Evolutionary conservation across 108 stramenopile genomes (phyloP).

Genomic region (Cylindrotheca closterium): DNA sequence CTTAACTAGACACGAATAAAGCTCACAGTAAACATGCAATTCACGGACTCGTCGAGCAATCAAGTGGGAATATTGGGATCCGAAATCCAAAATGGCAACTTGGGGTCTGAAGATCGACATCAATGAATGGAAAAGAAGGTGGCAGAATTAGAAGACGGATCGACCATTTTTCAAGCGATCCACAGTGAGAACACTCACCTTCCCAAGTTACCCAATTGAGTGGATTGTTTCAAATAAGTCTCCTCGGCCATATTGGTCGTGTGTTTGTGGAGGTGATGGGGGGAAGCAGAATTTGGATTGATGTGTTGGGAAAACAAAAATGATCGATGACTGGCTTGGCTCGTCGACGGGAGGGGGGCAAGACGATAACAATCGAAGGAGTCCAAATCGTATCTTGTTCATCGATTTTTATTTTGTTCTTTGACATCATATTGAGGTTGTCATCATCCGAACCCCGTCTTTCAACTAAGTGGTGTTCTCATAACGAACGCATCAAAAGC

Average conservation of each 20-base stretch:
- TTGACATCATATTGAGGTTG: no score
- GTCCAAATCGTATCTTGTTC: no score
- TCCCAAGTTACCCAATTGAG: constrained; percentile 64
- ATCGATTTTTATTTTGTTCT: no score
- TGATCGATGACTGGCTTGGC: no score
- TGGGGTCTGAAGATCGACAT: constrained; percentile 66
- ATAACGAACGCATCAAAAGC: no score
- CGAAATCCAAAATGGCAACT: constrained; percentile 98
- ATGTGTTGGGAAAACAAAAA: no score
- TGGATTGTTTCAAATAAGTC: constrained; percentile 72
- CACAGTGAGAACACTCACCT: constrained; percentile 43
- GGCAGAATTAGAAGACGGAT: not conserved
- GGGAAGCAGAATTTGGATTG: no score
- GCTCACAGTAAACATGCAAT: constrained; percentile 94
- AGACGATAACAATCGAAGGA: no score
- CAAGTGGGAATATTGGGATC: constrained; percentile 97
- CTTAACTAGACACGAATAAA: constrained; percentile 92
- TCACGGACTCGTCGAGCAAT: constrained; percentile 98
- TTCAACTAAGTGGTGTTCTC: no score
- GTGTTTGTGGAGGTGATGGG: not conserved
- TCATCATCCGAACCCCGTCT: no score
- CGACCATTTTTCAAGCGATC: not conserved
- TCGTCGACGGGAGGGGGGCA: no score
- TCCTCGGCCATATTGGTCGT: constrained; percentile 10
- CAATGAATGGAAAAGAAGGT: not conserved